Conservation (phyloP, 1,284 basidiomycete species). For the Melanopsichium pennsylvanicum region DNA sequence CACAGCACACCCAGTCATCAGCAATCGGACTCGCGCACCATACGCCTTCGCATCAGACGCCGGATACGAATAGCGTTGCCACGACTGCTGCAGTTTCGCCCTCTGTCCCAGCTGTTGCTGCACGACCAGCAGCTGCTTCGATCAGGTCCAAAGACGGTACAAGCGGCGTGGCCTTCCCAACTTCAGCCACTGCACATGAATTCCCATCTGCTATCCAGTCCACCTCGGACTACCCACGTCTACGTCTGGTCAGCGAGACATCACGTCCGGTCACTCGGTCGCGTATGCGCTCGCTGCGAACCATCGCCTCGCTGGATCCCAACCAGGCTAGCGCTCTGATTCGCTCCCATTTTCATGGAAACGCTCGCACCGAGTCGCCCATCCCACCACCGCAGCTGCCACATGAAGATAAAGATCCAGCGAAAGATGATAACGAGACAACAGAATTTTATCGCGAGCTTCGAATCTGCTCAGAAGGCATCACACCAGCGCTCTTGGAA, state of each 20-base stretch:
- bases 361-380: conserved; percentile 25
- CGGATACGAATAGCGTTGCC: not conserved
- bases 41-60: conserved; percentile 1
- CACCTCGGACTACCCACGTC: conserved; percentile 39
- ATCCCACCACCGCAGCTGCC: conserved; percentile 7
- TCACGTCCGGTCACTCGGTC: conserved; percentile 23
- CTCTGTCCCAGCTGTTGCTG: not conserved
- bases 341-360: conserved; percentile 28
- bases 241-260: conserved; percentile 43
- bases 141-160: conserved; percentile 4
- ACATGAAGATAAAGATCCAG: conserved; percentile 13
- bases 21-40: conserved; percentile 2
- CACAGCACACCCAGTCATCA: conserved; percentile 9
- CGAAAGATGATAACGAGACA: conserved; percentile 10
- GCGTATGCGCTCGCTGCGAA: conserved; percentile 41
- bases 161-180: conserved; percentile 22
- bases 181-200: conserved; percentile 6
- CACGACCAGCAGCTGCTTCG: not conserved
- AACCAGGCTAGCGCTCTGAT: conserved; percentile 34
- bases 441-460: conserved; percentile 40
- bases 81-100: conserved; percentile 5
- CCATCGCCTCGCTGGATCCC: conserved; percentile 42
- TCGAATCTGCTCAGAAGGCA: conserved; percentile 40
- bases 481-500: conserved; percentile 41
- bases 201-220: conserved; percentile 37